phyloP scores from a whole-genome alignment of 345 rosid species.

The Populus alba region DNA sequence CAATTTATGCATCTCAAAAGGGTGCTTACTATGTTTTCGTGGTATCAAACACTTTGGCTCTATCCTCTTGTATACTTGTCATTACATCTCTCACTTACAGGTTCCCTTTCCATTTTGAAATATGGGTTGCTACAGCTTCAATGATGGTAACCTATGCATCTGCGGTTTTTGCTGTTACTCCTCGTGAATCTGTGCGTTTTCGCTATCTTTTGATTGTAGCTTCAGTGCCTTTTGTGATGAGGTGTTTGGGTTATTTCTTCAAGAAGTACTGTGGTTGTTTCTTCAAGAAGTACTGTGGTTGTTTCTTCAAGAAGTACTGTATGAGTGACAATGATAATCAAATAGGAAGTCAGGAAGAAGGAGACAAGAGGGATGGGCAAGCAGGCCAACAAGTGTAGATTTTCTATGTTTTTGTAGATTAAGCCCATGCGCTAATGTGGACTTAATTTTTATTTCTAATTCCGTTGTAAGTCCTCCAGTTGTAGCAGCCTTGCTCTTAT shows the following conservation, averaged over 20 bases:
- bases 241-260: conserved; percentile 17
- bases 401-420: too few relatives aligned
- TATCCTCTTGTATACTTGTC: conserved; percentile 14
- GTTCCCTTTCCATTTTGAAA: conserved; percentile 27
- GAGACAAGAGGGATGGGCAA: too few relatives aligned
- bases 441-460: too few relatives aligned
- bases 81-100: conserved; percentile 13
- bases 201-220: conserved; percentile 14
- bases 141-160: conserved; percentile 27
- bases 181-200: conserved; percentile 12
- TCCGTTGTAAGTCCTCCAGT: too few relatives aligned
- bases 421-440: too few relatives aligned
- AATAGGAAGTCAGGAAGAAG: too few relatives aligned
- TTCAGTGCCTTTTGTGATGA: conserved; percentile 9
- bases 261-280: neutral
- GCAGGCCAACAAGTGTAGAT: too few relatives aligned
- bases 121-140: conserved; percentile 7
- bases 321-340: too few relatives aligned
- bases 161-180: conserved; percentile 26
- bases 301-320: conserved; percentile 3
- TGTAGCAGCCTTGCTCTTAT: too few relatives aligned
- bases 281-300: too few relatives aligned
- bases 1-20: conserved; percentile 14
- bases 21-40: conserved; percentile 28
- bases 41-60: conserved; percentile 17